These are phyloP conservation scores for Rhynchosporium secalis DNA, from an alignment of 2,329 filamentous ascomycete genomes.

Conservation along the genomic window DNA sequence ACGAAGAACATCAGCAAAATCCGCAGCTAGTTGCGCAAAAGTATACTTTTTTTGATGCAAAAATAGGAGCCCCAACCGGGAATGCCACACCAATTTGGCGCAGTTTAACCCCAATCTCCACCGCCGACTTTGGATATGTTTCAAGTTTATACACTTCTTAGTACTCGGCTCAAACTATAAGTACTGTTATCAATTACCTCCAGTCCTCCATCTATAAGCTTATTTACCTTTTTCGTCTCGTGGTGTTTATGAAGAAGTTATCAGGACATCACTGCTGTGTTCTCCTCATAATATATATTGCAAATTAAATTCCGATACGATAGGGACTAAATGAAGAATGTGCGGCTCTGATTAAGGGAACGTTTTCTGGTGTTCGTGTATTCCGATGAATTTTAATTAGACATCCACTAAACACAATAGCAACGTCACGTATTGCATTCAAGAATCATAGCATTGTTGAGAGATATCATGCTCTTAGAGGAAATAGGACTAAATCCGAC, in stretches of 20 bases:
- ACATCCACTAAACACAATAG: no score
- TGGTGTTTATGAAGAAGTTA: slow-evolving; percentile 74
- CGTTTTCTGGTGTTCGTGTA: background rate
- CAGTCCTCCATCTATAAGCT: slow-evolving; percentile 78
- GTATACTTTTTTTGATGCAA: slow-evolving; percentile 61
- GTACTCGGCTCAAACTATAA: slow-evolving; percentile 80
- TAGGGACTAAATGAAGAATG: slow-evolving; percentile 73
- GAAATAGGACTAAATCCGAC: no score
- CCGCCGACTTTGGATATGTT: slow-evolving; percentile 72
- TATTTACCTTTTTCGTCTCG: slow-evolving; percentile 88
- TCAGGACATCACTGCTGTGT: slow-evolving; percentile 67
- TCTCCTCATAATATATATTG: slow-evolving; percentile 53
- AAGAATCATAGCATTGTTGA: no score
- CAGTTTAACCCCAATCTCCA: slow-evolving; percentile 68
- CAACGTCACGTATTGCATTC: no score
- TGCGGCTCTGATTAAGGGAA: slow-evolving; percentile 50
- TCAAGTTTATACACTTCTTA: slow-evolving; percentile 76
- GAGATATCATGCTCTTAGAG: no score
- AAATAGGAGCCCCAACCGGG: slow-evolving; percentile 74
- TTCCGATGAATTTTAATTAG: background rate
- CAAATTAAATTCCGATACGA: slow-evolving; percentile 51
- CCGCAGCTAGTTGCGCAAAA: background rate
- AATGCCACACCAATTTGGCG: slow-evolving; percentile 70
- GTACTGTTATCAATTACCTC: slow-evolving; percentile 83
- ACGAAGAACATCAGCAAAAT: background rate